These are phyloP conservation scores for Gossypium trilobum DNA, from an alignment of 441 rosid genomes.

Conservation along the genomic window DNA sequence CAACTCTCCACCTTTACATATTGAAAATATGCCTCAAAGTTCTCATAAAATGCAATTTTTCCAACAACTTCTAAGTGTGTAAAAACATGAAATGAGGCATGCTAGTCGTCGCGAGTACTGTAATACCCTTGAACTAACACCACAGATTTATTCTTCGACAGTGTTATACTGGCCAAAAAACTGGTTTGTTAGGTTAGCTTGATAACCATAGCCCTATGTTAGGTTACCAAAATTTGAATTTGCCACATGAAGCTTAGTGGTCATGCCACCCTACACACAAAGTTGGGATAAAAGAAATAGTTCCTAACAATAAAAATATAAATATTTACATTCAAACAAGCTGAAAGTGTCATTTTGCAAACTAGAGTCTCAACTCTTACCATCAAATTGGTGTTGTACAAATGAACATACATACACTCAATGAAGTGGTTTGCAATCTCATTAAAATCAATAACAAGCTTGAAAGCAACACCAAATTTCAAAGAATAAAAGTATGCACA, in stretches of 20 bases:
- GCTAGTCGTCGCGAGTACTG: constrained; percentile 48
- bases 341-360: neutral
- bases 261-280: constrained; percentile 30
- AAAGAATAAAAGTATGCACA: constrained; percentile 14
- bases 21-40: too few species aligned
- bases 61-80: neutral
- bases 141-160: constrained; percentile 26
- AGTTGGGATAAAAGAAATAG: neutral
- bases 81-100: constrained; percentile 13
- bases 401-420: constrained; percentile 78
- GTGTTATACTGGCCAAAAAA: constrained; percentile 30
- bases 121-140: constrained; percentile 39
- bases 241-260: constrained; percentile 45
- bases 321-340: neutral
- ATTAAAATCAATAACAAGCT: constrained; percentile 47
- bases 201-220: constrained; percentile 41
- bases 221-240: constrained; percentile 38
- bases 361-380: constrained; percentile 30
- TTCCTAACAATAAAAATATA: neutral
- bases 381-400: constrained; percentile 63
- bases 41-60: too few species aligned
- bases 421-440: constrained; percentile 77
- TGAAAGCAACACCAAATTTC: constrained; percentile 26
- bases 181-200: constrained; percentile 43
- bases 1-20: too few species aligned